Conservation (phyloP, 164 flowering plant genomes). For the Liquidambar formosana region DNA sequence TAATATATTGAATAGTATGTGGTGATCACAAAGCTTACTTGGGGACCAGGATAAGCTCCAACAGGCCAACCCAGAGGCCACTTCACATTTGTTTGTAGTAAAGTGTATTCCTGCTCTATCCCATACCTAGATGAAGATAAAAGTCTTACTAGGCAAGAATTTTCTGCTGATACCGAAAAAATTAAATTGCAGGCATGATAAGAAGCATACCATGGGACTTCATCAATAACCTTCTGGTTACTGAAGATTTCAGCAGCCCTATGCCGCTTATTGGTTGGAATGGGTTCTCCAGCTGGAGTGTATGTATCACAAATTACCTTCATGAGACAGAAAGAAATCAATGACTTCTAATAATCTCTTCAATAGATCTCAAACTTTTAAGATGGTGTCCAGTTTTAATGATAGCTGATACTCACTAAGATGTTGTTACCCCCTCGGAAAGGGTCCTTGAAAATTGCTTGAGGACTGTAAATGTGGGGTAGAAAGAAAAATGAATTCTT, state of each 20-base stretch:
- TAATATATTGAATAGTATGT: too few species aligned
- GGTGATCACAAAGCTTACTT: too few species aligned
- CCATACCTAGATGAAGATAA: slow-evolving; percentile 63
- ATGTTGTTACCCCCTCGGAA: slow-evolving; percentile 96
- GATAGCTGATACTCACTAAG: slow-evolving; percentile 78
- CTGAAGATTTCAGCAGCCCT: slow-evolving; percentile 87
- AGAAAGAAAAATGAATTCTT: slow-evolving; percentile 13
- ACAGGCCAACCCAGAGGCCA: slow-evolving; percentile 99
- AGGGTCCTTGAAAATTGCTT: slow-evolving; percentile 95
- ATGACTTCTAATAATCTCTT: too few species aligned
- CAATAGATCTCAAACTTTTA: too few species aligned
- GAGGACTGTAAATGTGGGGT: too few species aligned
- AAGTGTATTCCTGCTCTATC: slow-evolving; percentile 96
- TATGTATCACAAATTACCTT: slow-evolving; percentile 92
- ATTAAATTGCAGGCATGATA: too few species aligned
- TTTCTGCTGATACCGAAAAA: too few species aligned
- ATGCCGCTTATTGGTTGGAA: slow-evolving; percentile 90
- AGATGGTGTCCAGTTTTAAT: too few species aligned
- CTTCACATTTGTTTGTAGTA: slow-evolving; percentile 79
- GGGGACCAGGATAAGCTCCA: slow-evolving; percentile 98
- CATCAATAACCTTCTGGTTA: slow-evolving; percentile 59
- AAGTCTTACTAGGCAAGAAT: too few species aligned
- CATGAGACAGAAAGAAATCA: too few species aligned
- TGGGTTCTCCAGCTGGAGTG: slow-evolving; percentile 94
- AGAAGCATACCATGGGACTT: slow-evolving; percentile 95